Conservation (phyloP, 345 rosid species). For the Eucalyptus cloeziana region DNA sequence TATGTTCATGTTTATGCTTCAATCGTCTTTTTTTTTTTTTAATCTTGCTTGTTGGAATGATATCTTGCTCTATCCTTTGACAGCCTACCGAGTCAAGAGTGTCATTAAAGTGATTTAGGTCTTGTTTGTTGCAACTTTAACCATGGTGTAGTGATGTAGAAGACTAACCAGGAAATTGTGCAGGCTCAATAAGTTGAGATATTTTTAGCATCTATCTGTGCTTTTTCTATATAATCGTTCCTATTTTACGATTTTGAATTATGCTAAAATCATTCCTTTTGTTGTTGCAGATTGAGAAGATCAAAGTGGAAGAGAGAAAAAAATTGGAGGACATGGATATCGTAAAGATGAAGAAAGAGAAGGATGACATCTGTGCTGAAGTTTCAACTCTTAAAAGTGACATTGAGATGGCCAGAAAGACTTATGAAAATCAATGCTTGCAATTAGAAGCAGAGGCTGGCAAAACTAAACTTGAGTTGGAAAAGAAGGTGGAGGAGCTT, state of each 20-base stretch:
- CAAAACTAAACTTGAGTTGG: constrained; percentile 36
- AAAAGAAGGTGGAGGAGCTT: constrained; percentile 50
- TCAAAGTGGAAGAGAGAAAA: constrained; percentile 54
- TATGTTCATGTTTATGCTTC: neutral
- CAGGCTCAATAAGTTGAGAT: neutral
- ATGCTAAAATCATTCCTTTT: neutral
- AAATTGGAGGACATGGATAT: constrained; percentile 53
- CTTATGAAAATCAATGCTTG: constrained; percentile 40
- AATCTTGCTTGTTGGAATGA: neutral
- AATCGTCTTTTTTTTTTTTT: neutral
- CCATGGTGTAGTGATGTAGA: neutral
- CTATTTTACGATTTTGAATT: neutral
- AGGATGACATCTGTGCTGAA: constrained; percentile 39
- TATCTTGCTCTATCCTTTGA: neutral
- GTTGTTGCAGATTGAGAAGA: constrained; percentile 56
- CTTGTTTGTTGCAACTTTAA: neutral
- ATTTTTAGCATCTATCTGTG: neutral
- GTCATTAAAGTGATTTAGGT: neutral
- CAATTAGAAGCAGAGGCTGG: constrained; percentile 39
- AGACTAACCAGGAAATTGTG: neutral
- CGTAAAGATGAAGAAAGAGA: constrained; percentile 41
- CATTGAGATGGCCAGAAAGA: constrained; percentile 33
- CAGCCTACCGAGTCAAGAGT: neutral
- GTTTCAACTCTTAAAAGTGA: constrained; percentile 53
- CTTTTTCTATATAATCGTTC: neutral